Base-by-base conservation (phyloP, 805 yeast species). In the Yarrowia divulgata region DNA sequence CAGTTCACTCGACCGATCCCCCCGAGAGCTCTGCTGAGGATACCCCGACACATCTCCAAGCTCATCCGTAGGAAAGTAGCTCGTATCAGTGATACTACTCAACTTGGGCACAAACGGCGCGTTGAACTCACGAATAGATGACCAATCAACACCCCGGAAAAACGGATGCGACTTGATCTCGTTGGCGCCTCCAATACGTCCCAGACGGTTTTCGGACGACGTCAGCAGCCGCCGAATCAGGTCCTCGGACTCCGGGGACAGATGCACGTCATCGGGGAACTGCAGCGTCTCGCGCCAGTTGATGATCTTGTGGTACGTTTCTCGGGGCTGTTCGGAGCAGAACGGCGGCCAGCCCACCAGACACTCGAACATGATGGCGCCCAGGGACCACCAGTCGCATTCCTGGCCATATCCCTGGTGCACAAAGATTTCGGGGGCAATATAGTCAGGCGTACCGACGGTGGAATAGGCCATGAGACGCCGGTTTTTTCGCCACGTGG, bases 21-120 rank as follows among this genome's bases (percentile, higher is more conserved):
- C 67, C 2, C 69, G 48, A 29, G 73, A 72, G 42, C 70, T 73
- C 76, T 85, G 81, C 5, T 88, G 89, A 13, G 97, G 97, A 57
- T 91, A 87, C 75, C 93, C 98, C 1, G 98, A 97, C 66, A 94
- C 93, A 75, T 91, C 91, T 78, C 94, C 97, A 75, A 94, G 83
- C 77, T 94, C 99, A 77, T 94, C 98, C 1, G 97, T 92, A 50
- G 99, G 98, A 92, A 95, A 95, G 82, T 94, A 94, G 74, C 98
- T 85, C 0, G 99, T 95, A 78, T 95, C 99, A 7, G 98, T 94
- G 71, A 94, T 90, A 13, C 97, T 90, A 73, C 93, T 87, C 76
- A 95, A 84, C 76, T 92, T 90, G 34, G 99, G 97, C 73, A 95
- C 90, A 75, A 93, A 93, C 29, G 98, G 98, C 3, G 97, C 97